Evolutionary conservation across 2,329 filamentous ascomycete species (phyloP), one percentile per base, ranked within the genome.

Genomic region (Cadophora sp.): DNA sequence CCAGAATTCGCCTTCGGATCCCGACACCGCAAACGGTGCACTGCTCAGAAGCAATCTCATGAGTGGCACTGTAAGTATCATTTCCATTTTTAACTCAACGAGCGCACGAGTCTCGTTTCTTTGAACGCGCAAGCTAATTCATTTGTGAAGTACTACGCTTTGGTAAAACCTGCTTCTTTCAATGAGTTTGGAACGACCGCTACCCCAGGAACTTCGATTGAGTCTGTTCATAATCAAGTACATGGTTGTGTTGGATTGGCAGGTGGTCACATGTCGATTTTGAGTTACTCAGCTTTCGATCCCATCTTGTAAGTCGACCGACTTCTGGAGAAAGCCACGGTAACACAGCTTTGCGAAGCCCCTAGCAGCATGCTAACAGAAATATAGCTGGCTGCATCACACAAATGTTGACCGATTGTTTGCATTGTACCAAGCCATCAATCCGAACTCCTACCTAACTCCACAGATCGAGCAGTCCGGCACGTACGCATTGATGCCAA

Each of bases 391-490:
- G 80, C 79, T 85, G 9, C 83, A 85, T 68, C 83, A 85, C 78
- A 78, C 82, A 71, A 88, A 90, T 73, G 80, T 90, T 63, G 87
- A 90, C 73, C 83, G 88, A 20, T 80, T 90, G 14, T 84, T 87
- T 68, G 83, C 85, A 1, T 76, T 84, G 64, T 84, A 81, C 81
- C 79, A 84, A 72, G 79, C 79, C 33, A 80, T 85, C 43, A 73
- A 83, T 66, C 73, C 74, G 0, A 51, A 64, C 22, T 30, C 36
- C 2, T 72, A 73, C 62, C 74, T 80, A 36, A 75, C 79, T 0
- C 70, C 79, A 9, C 70, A 75, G n/a, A 68, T 66, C 1, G 72
- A 77, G 14, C 59, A 73, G 1, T 76, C 74, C 48, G 74, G 77
- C 43, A 78, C 79, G 20, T 81, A 78, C 63, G 73, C 71, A 1